Evolutionary conservation across 2,329 filamentous ascomycete genomes (phyloP).

Genomic region (Phoma herbarum): DNA sequence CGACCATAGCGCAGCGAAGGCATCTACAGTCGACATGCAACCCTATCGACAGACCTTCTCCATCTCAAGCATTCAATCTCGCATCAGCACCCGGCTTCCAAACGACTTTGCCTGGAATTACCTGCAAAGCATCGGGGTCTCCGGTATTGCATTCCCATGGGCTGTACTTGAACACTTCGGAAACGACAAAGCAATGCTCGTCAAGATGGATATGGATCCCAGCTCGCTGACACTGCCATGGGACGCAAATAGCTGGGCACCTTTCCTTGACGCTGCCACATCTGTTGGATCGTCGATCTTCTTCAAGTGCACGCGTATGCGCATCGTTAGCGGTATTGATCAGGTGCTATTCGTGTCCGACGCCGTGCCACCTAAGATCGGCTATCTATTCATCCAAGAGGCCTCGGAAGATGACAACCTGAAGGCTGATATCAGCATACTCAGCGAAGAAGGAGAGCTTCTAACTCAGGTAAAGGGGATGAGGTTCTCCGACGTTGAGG

Average conservation of each 20-base stretch:
- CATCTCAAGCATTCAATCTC: constrained; percentile 36
- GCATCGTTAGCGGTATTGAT: constrained; percentile 50
- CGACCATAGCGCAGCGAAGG: constrained; percentile 42
- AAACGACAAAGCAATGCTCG: constrained; percentile 53
- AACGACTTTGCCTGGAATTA: constrained; percentile 53
- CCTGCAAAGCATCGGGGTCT: constrained; percentile 52
- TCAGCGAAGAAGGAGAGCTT: constrained; percentile 40
- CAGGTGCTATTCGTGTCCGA: constrained; percentile 35
- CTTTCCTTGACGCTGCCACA: constrained; percentile 55
- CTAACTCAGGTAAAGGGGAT: constrained; percentile 49
- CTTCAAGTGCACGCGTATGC: constrained; percentile 48
- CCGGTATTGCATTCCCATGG: constrained; percentile 56
- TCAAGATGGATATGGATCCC: constrained; percentile 50
- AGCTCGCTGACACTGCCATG: constrained; percentile 30
- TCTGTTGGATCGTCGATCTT: constrained; percentile 56
- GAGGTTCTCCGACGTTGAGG: constrained; percentile 55
- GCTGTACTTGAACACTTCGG: constrained; percentile 52
- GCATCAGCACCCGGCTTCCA: constrained; percentile 39
- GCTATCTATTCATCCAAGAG: constrained; percentile 49
- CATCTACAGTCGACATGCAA: constrained; percentile 21
- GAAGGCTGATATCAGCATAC: constrained; percentile 43
- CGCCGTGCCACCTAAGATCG: constrained; percentile 42
- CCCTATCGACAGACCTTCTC: constrained; percentile 27
- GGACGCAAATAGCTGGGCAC: constrained; percentile 50
- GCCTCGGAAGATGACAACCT: constrained; percentile 34